Percentiles rank a stretch among this genome's conserved stretches.
Conservation (phyloP, 768 basidiomycete species). For the Boletus insuetus region DNA sequence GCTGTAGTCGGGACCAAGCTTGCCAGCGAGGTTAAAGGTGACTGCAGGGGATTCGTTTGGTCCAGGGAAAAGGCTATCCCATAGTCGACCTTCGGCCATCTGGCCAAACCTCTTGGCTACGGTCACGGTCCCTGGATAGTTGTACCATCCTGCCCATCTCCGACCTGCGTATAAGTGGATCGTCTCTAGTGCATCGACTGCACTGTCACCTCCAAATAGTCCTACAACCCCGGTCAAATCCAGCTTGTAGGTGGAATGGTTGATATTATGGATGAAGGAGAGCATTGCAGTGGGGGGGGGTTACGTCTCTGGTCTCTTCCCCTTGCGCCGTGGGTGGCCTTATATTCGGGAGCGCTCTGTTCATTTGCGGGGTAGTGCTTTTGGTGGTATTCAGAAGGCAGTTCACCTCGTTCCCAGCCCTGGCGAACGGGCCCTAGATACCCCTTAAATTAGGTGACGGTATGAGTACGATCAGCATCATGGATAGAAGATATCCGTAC, state of each 20-base stretch:
- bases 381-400: not conserved
- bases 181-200: constrained; percentile 30
- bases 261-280: constrained; percentile 11
- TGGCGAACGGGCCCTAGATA: not conserved
- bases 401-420: not conserved
- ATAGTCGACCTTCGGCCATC: constrained; percentile 25
- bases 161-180: constrained; percentile 32
- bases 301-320: not conserved
- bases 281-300: constrained; percentile 7
- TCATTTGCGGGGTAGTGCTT: not conserved
- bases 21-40: constrained; percentile 29
- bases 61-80: constrained; percentile 35
- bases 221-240: constrained; percentile 30
- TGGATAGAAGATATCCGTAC: not conserved
- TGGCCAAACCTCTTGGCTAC: constrained; percentile 34
- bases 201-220: constrained; percentile 34
- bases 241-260: constrained; percentile 19
- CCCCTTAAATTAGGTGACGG: not conserved
- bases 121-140: constrained; percentile 31
- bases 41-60: constrained; percentile 22
- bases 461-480: not conserved
- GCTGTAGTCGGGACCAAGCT: constrained; percentile 61
- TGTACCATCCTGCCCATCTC: constrained; percentile 37
- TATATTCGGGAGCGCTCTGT: constrained; percentile 6
- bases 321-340: not conserved